These are phyloP conservation scores for Plantago major DNA, from an alignment of 257 asterid genomes.

Conservation along the genomic window DNA sequence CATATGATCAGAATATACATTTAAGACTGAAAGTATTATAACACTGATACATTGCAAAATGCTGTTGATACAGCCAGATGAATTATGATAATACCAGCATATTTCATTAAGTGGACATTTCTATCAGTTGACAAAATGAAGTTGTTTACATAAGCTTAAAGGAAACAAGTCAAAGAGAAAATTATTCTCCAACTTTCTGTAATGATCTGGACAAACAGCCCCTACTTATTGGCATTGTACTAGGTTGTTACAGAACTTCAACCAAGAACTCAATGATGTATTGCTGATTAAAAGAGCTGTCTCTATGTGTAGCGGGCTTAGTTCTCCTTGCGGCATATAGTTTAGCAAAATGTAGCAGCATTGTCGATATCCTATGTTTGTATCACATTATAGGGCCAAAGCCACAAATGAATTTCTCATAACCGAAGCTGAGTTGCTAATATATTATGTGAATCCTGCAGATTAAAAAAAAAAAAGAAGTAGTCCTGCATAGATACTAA, in stretches of 20 bases:
- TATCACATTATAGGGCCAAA: not conserved
- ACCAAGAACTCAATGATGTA: not conserved
- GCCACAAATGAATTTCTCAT: not conserved
- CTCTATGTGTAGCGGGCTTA: slow-evolving; percentile 6
- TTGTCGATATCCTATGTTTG: slow-evolving; percentile 6
- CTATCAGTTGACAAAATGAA: no score
- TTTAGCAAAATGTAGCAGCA: slow-evolving; percentile 9
- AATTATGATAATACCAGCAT: no score
- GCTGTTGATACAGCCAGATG: no score
- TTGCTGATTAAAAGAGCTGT: slow-evolving; percentile 12
- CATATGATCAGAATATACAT: no score
- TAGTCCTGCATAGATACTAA: no score
- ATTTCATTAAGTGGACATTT: no score
- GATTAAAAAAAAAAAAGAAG: not conserved
- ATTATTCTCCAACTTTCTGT: no score
- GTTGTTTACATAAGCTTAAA: no score
- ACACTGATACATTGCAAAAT: no score
- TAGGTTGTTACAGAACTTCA: slow-evolving; percentile 11
- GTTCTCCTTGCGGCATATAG: not conserved
- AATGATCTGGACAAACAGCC: not conserved
- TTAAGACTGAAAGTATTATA: no score
- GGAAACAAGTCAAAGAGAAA: no score
- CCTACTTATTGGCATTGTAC: slow-evolving; percentile 3
- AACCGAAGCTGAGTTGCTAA: not conserved
- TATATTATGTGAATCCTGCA: slow-evolving; percentile 8